Conservation (phyloP, 2,329 filamentous ascomycete species). For the Claviceps arundinis region DNA sequence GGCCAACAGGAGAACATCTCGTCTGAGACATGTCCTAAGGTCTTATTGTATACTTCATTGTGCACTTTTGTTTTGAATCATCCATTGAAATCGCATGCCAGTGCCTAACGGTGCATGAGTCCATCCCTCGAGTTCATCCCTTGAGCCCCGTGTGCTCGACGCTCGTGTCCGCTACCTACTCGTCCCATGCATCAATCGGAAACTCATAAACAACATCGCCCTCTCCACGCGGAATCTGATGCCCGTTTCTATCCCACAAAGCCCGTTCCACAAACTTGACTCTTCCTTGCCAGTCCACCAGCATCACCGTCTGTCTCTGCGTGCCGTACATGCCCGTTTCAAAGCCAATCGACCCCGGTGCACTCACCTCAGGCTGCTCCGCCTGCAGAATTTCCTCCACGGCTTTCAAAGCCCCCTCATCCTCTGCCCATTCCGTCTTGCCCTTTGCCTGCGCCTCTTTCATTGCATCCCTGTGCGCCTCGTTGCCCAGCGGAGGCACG, state of each 20-base stretch:
- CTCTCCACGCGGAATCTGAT: slow-evolving; percentile 36
- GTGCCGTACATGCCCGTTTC: slow-evolving; percentile 51
- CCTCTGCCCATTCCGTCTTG: slow-evolving; percentile 20
- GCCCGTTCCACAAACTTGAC: slow-evolving; percentile 46
- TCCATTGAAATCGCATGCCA: no score
- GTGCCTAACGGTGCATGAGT: no score
- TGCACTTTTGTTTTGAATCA: no score
- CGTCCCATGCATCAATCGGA: slow-evolving; percentile 38
- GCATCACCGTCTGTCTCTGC: slow-evolving; percentile 48
- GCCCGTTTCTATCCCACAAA: slow-evolving; percentile 45
- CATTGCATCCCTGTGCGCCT: slow-evolving; percentile 31
- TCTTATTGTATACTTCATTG: no score
- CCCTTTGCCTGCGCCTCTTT: slow-evolving; percentile 25
- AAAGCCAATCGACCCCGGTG: slow-evolving; percentile 23
- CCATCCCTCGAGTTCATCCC: no score
- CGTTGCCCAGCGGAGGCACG: slow-evolving; percentile 43
- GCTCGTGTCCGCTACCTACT: slow-evolving; percentile 11
- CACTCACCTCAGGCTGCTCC: slow-evolving; percentile 24
- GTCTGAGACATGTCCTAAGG: not conserved
- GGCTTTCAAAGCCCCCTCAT: slow-evolving; percentile 23
- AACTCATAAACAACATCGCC: slow-evolving; percentile 45
- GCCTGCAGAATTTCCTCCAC: slow-evolving; percentile 23
- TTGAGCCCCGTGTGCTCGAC: no score
- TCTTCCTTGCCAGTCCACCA: slow-evolving; percentile 50
- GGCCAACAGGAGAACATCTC: not conserved